Base-by-base conservation (phyloP, 1,284 basidiomycete species). In the Cryptococcus sp. region DNA sequence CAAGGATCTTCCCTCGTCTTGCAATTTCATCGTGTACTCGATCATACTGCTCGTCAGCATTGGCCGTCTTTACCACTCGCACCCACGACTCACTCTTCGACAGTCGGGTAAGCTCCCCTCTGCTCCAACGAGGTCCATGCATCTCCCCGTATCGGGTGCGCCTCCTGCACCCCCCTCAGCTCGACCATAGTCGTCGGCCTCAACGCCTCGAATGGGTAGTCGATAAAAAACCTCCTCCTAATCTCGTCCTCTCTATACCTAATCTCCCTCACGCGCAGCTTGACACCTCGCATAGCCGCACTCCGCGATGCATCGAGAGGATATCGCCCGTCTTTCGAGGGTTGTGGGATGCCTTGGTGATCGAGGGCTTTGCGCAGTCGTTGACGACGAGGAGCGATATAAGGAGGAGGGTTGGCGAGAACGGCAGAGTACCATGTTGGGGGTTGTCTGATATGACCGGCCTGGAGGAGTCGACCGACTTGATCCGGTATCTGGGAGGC, bases 151-250 rank as follows among this genome's bases (percentile, higher is more conserved):
- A 87, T 67, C 57, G 84, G 80, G 43, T 79, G 74, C 14, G 73
- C 71, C 31, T 74, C 79, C 37, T 77, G 77, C 32, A 76, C 62
- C 22, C 64, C 66, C 50, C 61, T 61, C 28, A 68, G 65, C 74
- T 98, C 94, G 1, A 87, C 81, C 43, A 98, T 72, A 11, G 80
- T 84, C 14, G 79, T 77, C 2, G 90, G 84, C 35, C 92, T 79
- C 70, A 93, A 86, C 1, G 89, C 85, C 74, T 98, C 93, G 69
- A 97, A 97, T 2, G 94, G 92, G 68, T 97, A 93, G 74, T 98
- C 94, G 46, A 79, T 78, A 77, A 93, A 97, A 79, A 98, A 98
- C 70, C 90, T 88, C 47, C 82, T 78, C 39, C 94, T 82, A 46
- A 97, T 77, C 51, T 80, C 78, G 73, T 98, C 94, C 68, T 93